Evolutionary conservation across 225 moss, liverwort and hornwort genomes (phyloP).

Genomic region (Rhytidiadelphus loreus): DNA sequence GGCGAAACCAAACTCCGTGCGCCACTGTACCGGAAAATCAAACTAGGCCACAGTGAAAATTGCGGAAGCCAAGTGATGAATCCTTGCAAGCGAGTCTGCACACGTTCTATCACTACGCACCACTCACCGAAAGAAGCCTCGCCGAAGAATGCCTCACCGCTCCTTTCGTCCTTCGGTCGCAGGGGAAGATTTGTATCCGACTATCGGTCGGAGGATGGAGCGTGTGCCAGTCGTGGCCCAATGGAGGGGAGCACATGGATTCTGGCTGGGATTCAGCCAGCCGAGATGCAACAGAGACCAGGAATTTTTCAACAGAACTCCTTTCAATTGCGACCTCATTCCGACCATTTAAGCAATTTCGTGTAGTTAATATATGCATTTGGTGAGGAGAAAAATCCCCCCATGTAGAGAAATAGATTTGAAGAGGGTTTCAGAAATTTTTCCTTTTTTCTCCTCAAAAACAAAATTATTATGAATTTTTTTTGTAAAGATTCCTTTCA

Average conservation of each 20-base stretch:
- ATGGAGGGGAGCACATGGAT: neutral
- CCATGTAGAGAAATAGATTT: too few relatives aligned
- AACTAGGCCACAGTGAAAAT: neutral
- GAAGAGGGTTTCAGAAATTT: too few relatives aligned
- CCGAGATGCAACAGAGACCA: neutral
- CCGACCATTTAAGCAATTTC: too few relatives aligned
- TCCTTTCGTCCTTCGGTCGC: neutral
- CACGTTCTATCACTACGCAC: neutral
- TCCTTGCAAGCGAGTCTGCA: neutral
- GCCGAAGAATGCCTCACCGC: neutral
- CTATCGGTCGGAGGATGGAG: neutral
- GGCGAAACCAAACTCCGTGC: neutral
- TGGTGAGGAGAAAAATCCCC: too few relatives aligned
- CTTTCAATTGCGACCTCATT: neutral
- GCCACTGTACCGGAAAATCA: neutral
- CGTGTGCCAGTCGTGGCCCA: slow-evolving; percentile 5
- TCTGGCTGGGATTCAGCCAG: neutral
- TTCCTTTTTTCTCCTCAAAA: too few relatives aligned
- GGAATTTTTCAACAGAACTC: neutral
- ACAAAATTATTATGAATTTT: too few relatives aligned
- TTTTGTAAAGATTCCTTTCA: too few relatives aligned
- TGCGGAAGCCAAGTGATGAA: neutral
- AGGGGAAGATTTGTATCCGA: neutral
- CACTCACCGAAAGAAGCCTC: neutral
- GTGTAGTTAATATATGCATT: too few relatives aligned